Conservation (phyloP, 768 basidiomycete species). For the Tricholoma sp. region DNA sequence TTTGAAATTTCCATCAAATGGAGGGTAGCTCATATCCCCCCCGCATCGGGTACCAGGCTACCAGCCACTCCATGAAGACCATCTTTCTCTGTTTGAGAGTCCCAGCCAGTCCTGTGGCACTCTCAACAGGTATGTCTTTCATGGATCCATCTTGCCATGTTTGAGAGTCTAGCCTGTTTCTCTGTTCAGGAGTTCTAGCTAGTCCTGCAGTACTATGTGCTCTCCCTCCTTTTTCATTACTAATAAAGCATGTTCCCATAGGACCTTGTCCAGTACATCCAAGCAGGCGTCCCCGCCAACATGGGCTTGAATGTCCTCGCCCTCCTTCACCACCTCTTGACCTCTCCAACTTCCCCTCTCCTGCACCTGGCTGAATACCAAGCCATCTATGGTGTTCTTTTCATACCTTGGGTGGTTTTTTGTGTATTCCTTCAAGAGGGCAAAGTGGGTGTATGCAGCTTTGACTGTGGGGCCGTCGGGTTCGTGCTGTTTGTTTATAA, state of each 20-base stretch:
- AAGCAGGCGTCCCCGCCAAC: slow-evolving; percentile 67
- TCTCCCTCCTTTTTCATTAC: background rate
- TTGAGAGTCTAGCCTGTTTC: too few relatives aligned
- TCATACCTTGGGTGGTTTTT: slow-evolving; percentile 63
- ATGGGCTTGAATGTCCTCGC: slow-evolving; percentile 88
- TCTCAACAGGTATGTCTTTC: too few relatives aligned
- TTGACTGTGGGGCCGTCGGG: slow-evolving; percentile 46
- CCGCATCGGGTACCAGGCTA: too few relatives aligned
- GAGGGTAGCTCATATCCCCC: too few relatives aligned
- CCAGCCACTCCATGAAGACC: too few relatives aligned
- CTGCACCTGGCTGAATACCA: slow-evolving; percentile 47
- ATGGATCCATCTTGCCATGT: too few relatives aligned
- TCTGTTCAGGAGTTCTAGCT: too few relatives aligned
- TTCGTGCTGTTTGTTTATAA: slow-evolving; percentile 29
- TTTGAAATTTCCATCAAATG: too few relatives aligned
- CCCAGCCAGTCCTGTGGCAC: too few relatives aligned
- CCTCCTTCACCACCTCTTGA: slow-evolving; percentile 69
- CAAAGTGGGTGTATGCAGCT: slow-evolving; percentile 55
- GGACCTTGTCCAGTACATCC: slow-evolving; percentile 81
- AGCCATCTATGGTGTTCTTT: slow-evolving; percentile 74
- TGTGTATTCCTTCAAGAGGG: slow-evolving; percentile 70
- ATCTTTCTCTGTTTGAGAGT: too few relatives aligned
- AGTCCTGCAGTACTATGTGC: too few relatives aligned
- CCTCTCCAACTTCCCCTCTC: slow-evolving; percentile 56
- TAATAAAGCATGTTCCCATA: slow-evolving; percentile 16